These are phyloP conservation scores for Dioscorea dumetorum DNA, from an alignment of 106 monocot genomes.

Conservation along the genomic window DNA sequence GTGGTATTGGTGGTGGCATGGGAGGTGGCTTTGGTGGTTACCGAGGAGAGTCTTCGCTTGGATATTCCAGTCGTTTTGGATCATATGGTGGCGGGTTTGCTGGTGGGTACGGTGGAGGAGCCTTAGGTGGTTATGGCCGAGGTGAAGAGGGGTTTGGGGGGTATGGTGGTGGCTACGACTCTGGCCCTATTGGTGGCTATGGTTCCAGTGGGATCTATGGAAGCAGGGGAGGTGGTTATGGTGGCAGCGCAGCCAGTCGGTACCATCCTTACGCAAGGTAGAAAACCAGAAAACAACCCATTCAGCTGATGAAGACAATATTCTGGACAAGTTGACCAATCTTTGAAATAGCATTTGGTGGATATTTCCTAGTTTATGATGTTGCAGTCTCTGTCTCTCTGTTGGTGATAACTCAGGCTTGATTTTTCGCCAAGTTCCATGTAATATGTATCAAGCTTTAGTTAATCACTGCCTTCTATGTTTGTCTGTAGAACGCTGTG, in stretches of 20 bases:
- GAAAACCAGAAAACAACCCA: neutral
- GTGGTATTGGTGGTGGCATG: conserved; percentile 32
- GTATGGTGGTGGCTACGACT: conserved; percentile 72
- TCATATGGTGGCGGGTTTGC: conserved; percentile 37
- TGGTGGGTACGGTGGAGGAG: conserved; percentile 23
- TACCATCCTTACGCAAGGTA: conserved; percentile 88
- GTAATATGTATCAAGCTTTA: too few relatives aligned
- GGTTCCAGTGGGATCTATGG: conserved; percentile 59
- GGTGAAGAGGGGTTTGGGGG: conserved; percentile 44
- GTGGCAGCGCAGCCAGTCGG: conserved; percentile 30
- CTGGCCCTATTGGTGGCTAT: conserved; percentile 56
- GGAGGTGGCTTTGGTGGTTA: conserved; percentile 40
- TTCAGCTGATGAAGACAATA: too few relatives aligned
- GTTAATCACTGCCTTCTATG: too few relatives aligned
- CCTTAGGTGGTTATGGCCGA: conserved; percentile 37
- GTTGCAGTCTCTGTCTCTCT: too few relatives aligned
- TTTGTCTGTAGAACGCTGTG: too few relatives aligned
- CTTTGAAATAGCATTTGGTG: too few relatives aligned
- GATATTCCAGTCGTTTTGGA: conserved; percentile 55
- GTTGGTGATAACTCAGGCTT: too few relatives aligned
- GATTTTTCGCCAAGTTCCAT: too few relatives aligned
- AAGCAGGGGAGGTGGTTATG: conserved; percentile 49
- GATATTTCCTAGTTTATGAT: too few relatives aligned
- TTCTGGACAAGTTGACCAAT: too few relatives aligned
- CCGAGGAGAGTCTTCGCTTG: conserved; percentile 54